These are phyloP conservation scores for Vitis hybrid DNA, from an alignment of 177 flowering plant species.

Conservation along the genomic window DNA sequence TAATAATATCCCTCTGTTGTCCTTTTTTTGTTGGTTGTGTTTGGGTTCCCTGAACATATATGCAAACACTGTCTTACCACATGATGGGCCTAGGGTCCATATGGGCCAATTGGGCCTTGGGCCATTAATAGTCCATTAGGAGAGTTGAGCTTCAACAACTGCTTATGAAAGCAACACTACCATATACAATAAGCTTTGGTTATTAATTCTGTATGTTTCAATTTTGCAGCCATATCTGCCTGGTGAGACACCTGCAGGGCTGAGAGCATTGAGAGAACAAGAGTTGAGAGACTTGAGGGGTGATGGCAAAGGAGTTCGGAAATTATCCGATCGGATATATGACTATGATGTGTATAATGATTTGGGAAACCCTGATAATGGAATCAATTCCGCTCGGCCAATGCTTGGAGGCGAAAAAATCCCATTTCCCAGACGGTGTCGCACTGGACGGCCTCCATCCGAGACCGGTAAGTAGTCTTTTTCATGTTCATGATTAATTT, in stretches of 20 bases:
- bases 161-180: no score
- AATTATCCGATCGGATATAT: slow-evolving; percentile 70
- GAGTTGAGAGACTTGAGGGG: slow-evolving; percentile 77
- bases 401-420: slow-evolving; percentile 62
- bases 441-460: slow-evolving; percentile 79
- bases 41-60: no score
- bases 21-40: no score
- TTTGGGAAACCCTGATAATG: slow-evolving; percentile 89
- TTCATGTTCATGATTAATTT: not conserved
- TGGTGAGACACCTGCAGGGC: slow-evolving; percentile 75
- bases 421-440: slow-evolving; percentile 86
- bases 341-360: slow-evolving; percentile 87
- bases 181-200: no score
- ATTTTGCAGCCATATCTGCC: slow-evolving; percentile 83
- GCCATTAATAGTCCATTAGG: no score
- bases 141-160: no score
- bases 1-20: no score
- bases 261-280: slow-evolving; percentile 65
- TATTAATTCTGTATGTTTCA: not conserved
- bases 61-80: no score
- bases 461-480: slow-evolving; percentile 50
- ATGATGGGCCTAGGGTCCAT: no score
- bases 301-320: slow-evolving; percentile 71
- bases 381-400: slow-evolving; percentile 59
- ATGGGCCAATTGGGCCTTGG: no score